Evolutionary conservation across 345 rosid genomes (phyloP), one percentile per base, ranked within the genome.

Genomic region (Pugionium dolabratum): DNA sequence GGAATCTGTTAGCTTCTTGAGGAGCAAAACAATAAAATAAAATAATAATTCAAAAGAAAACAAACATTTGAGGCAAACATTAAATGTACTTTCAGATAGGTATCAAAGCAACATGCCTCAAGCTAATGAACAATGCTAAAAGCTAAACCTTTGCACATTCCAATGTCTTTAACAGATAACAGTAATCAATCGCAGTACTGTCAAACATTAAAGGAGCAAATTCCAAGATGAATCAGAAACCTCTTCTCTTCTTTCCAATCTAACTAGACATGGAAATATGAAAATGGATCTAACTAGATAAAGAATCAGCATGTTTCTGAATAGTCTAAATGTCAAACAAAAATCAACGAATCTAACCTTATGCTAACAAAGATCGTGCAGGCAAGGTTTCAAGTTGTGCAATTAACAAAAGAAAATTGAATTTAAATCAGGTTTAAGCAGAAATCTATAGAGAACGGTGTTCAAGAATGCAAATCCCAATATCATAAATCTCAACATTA

Each of bases 41-140:
- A 34, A 55, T 9, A 37, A 58, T 6, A 27, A 51, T 33, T 4
- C 36, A 35, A 50, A 64, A 57, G 61, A 26, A 36, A 59, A 25
- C 59, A 49, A 34, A 62, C 33, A 69, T 11, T 54, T 62, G 28
- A 7, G 49, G 59, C 45, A 66, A 67, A 66, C 57, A 73, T 26
- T 60, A 36, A 60, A 59, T 59, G 62, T 67, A 73, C 35, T 52
- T 66, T 65, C 49, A 66, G 35, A 36, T 43, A 59, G n/a, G 55
- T 44, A 50, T 3, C n/a, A 64, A 71, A 63, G 54, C 60, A 29
- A 58, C 8, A 65, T 42, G 46, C 29, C 61, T 58, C 31, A 43
- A 72, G 62, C 76, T 65, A 18, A 43, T 59, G 66, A 73, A 66
- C 56, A 66, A 51, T 36, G 50, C 55, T 57, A 48, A 69, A 72